Percentiles rank a stretch among this genome's conserved stretches.
Conservation (phyloP, 1,284 basidiomycete genomes). For the Ceratobasidium sp. region DNA sequence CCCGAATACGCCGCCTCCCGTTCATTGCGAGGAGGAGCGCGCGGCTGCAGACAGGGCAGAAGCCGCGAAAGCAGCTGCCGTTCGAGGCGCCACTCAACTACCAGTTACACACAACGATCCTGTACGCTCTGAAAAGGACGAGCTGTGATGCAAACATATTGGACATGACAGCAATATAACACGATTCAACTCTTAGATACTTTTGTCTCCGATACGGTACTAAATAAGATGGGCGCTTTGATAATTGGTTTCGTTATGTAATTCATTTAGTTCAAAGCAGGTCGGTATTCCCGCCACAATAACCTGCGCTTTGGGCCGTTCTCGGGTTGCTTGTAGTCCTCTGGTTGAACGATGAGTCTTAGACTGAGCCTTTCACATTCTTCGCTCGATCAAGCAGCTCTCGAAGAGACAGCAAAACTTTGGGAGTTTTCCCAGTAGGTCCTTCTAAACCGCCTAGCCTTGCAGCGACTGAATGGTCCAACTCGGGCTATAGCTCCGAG, state of each 20-base stretch:
- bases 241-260: too few relatives aligned
- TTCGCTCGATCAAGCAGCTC: not conserved
- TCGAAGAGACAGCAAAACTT: slow-evolving; percentile 21
- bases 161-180: too few relatives aligned
- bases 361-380: slow-evolving; percentile 25
- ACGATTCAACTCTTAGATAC: too few relatives aligned
- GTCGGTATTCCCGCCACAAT: too few relatives aligned
- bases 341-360: slow-evolving; percentile 21
- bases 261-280: too few relatives aligned
- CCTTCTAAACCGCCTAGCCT: not conserved
- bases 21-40: slow-evolving; percentile 67
- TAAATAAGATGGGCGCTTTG: too few relatives aligned
- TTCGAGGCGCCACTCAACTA: slow-evolving; percentile 27
- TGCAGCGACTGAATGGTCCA: not conserved
- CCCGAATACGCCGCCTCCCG: slow-evolving; percentile 80
- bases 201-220: too few relatives aligned
- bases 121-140: slow-evolving; percentile 22
- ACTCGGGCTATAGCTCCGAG: not conserved
- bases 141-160: slow-evolving; percentile 14
- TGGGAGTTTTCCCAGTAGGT: slow-evolving; percentile 40
- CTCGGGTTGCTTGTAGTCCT: not conserved
- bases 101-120: slow-evolving; percentile 16
- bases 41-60: slow-evolving; percentile 43
- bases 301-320: too few relatives aligned
- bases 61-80: slow-evolving; percentile 40